Evolutionary conservation across 2,329 filamentous ascomycete genomes (phyloP).

Genomic region (Arthrobotrys sphaeroides): DNA sequence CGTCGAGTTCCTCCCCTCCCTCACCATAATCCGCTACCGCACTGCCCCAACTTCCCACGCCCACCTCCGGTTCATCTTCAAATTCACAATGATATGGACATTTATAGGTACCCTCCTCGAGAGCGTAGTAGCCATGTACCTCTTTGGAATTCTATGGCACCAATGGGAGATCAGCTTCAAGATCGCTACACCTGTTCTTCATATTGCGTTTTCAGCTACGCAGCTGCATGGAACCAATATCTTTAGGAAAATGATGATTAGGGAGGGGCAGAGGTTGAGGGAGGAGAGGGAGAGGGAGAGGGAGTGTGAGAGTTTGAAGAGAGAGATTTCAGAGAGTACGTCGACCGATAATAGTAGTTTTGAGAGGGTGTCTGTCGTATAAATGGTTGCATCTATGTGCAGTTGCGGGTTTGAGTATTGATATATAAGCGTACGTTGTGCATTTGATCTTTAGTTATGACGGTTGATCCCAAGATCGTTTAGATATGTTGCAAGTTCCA

Average conservation of each 20-base stretch:
- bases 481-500: no score
- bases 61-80: conserved; percentile 7
- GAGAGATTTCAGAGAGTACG: no score
- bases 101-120: conserved; percentile 15
- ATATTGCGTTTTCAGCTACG: conserved; percentile 31
- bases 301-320: background rate
- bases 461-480: no score
- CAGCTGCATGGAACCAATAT: conserved; percentile 38
- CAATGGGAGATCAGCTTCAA: conserved; percentile 37
- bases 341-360: no score
- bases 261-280: conserved; percentile 14
- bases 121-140: conserved; percentile 27
- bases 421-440: no score
- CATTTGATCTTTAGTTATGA: no score
- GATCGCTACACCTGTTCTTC: conserved; percentile 20
- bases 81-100: conserved; percentile 37
- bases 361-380: no score
- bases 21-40: conserved; percentile 32
- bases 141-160: conserved; percentile 28
- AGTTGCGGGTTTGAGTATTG: no score
- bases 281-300: background rate
- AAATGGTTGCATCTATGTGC: no score
- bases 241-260: conserved; percentile 29
- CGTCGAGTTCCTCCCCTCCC: conserved; percentile 27
- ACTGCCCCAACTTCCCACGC: background rate